Conservation (phyloP, 768 basidiomycete species). For the Phanerochaete sordida region DNA sequence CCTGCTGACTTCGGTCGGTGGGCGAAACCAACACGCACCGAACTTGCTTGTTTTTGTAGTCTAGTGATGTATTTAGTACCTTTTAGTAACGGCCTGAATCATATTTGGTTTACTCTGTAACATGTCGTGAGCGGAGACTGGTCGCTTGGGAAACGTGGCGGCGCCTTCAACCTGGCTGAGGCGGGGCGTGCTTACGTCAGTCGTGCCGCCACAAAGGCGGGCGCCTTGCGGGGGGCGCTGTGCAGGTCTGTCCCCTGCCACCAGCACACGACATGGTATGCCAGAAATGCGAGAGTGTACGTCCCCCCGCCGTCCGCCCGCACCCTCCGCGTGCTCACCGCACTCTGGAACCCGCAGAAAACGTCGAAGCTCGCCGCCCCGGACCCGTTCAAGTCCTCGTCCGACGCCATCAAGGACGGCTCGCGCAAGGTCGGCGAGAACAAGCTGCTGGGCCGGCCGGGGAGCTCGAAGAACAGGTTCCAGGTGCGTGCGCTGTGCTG, state of each 20-base stretch:
- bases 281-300: slow-evolving; percentile 78
- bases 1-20: no score
- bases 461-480: slow-evolving; percentile 69
- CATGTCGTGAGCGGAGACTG: no score
- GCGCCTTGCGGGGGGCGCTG: not conserved
- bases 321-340: slow-evolving; percentile 9
- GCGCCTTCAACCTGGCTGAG: not conserved
- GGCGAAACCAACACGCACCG: no score
- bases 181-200: slow-evolving; percentile 2
- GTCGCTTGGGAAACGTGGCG: no score
- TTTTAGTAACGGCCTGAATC: no score
- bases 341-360: slow-evolving; percentile 53
- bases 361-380: slow-evolving; percentile 87
- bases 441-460: slow-evolving; percentile 66
- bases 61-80: no score
- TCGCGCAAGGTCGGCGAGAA: slow-evolving; percentile 76
- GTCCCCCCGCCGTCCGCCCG: slow-evolving; percentile 18
- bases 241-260: not conserved
- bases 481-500: slow-evolving; percentile 45
- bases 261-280: slow-evolving; percentile 62
- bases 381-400: slow-evolving; percentile 78
- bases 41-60: no score
- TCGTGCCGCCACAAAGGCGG: not conserved
- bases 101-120: no score
- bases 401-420: slow-evolving; percentile 73